Conservation (phyloP, 169 alveolate species). For the Eimeria mitis region DNA sequence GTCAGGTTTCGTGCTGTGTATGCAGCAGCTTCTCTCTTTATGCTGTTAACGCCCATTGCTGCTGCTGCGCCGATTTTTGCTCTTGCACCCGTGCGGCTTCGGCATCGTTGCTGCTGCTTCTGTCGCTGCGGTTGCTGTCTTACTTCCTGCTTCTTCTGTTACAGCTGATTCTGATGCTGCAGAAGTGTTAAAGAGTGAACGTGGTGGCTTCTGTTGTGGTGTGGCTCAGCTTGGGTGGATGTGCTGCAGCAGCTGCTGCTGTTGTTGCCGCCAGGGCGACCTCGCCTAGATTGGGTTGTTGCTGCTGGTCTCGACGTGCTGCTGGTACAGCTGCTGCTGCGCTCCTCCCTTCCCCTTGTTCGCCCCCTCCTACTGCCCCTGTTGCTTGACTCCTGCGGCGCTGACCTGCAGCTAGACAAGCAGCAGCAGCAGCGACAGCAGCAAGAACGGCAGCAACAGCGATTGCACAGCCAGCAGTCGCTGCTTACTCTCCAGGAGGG, state of each 20-base stretch:
- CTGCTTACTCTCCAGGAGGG: neutral
- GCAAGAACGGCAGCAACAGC: neutral
- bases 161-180: neutral
- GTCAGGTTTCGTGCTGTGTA: neutral
- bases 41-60: neutral
- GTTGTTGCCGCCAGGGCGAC: constrained; percentile 51
- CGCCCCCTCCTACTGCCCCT: constrained; percentile 66
- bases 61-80: neutral
- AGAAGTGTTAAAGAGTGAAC: neutral
- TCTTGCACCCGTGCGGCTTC: neutral
- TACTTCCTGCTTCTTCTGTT: neutral
- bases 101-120: constrained; percentile 27
- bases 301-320: constrained; percentile 63
- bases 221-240: constrained; percentile 53
- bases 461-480: neutral
- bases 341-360: constrained; percentile 19
- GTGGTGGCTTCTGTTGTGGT: neutral
- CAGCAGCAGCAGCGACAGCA: constrained; percentile 42
- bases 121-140: constrained; percentile 2
- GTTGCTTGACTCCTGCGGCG: constrained; percentile 63
- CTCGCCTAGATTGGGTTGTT: constrained; percentile 28
- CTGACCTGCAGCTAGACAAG: constrained; percentile 15
- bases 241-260: constrained; percentile 77
- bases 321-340: constrained; percentile 69
- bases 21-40: neutral